Evolutionary conservation across 2,329 filamentous ascomycete species (phyloP).

Genomic region (Aureobasidium subglaciale): DNA sequence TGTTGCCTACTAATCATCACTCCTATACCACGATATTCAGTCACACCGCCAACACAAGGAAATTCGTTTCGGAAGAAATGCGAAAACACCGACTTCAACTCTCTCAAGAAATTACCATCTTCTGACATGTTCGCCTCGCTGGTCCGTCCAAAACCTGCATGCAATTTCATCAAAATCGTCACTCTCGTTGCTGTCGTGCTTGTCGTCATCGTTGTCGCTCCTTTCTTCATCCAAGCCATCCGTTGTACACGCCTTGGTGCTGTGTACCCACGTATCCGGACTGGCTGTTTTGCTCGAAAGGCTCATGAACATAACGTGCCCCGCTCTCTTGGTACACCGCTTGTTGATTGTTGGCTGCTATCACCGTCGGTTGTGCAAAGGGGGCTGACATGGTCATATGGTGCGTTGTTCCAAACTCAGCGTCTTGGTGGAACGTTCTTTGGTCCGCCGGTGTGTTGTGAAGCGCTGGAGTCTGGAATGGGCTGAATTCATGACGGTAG

Average conservation of each 20-base stretch:
- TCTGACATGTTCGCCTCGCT: not conserved
- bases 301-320: not conserved
- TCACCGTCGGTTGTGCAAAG: not conserved
- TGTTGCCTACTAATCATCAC: not conserved
- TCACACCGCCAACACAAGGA: not conserved
- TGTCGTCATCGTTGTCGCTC: slow-evolving; percentile 3
- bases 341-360: not conserved
- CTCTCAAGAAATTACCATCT: not conserved
- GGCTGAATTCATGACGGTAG: not conserved
- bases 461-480: not conserved
- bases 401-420: not conserved
- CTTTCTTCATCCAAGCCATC: not conserved
- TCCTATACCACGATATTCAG: slow-evolving; percentile 1
- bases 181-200: slow-evolving; percentile 4
- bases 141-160: not conserved
- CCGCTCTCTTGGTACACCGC: not conserved
- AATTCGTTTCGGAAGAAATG: not conserved
- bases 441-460: not conserved
- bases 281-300: not conserved
- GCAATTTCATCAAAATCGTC: slow-evolving; percentile 11
- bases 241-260: slow-evolving; percentile 3
- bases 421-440: not conserved
- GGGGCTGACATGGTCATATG: slow-evolving; percentile 1
- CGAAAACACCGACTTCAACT: not conserved
- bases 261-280: not conserved